Conservation (phyloP, 768 basidiomycete species). For the Pulveroboletus sp. region DNA sequence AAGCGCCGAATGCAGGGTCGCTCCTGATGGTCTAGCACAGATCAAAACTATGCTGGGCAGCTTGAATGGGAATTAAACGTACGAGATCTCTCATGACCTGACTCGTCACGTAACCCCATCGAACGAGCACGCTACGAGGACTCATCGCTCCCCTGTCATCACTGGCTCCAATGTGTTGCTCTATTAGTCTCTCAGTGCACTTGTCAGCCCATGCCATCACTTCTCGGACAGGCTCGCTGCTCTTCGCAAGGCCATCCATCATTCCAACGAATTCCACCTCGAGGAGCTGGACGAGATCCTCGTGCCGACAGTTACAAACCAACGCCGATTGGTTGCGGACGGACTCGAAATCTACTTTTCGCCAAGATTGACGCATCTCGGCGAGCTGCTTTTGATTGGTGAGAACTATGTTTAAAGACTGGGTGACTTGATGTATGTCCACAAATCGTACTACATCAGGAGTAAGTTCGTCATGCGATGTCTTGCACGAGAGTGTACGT, state of each 20-base stretch:
- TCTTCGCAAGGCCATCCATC: conserved; percentile 68
- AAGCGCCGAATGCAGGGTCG: conserved; percentile 88
- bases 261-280: conserved; percentile 82
- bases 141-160: conserved; percentile 82
- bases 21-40: conserved; percentile 75
- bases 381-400: conserved; percentile 80
- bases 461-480: conserved; percentile 7
- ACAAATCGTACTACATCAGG: conserved; percentile 70
- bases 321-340: conserved; percentile 90
- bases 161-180: conserved; percentile 51
- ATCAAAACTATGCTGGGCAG: background rate
- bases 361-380: conserved; percentile 87
- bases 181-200: conserved; percentile 82
- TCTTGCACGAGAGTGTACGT: conserved; percentile 35
- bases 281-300: conserved; percentile 78
- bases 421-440: conserved; percentile 89
- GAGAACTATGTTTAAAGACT: conserved; percentile 83
- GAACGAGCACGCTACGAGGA: conserved; percentile 81
- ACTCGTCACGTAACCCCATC: conserved; percentile 91
- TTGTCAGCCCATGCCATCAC: conserved; percentile 92
- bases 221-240: conserved; percentile 75
- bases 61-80: conserved; percentile 4
- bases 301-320: conserved; percentile 90
- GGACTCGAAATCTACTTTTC: conserved; percentile 85
- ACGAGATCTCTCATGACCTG: conserved; percentile 91